Evolutionary conservation across 768 basidiomycete genomes (phyloP).

Genomic region (Hortiboletus flavorubellus): DNA sequence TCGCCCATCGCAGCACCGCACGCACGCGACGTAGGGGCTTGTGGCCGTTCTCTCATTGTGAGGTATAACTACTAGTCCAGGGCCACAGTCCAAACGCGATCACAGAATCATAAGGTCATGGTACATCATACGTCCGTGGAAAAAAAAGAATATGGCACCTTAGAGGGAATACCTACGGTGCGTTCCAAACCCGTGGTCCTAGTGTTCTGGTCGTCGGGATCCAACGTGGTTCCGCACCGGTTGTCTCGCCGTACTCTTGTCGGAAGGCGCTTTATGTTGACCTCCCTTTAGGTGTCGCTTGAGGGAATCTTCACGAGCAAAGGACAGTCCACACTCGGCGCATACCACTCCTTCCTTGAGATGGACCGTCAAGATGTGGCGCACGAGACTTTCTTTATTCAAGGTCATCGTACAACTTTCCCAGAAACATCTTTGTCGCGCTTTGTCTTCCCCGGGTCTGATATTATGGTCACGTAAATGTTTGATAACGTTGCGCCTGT

Average conservation of each 20-base stretch:
- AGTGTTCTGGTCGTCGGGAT: not conserved
- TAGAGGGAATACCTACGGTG: no score
- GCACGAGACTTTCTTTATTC: conserved; percentile 30
- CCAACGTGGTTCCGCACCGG: not conserved
- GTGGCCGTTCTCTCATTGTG: no score
- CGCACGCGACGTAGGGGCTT: no score
- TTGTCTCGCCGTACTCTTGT: not conserved
- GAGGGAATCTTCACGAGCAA: conserved; percentile 31
- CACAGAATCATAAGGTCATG: no score
- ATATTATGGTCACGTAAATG: conserved; percentile 16
- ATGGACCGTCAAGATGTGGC: conserved; percentile 29
- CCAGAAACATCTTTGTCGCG: conserved; percentile 19
- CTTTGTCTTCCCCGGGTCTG: conserved; percentile 17
- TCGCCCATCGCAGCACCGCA: no score
- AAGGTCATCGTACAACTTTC: conserved; percentile 10
- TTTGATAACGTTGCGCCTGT: conserved; percentile 15
- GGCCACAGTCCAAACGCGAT: no score
- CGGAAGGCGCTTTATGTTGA: conserved; percentile 4
- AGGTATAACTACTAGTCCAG: no score
- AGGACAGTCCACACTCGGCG: conserved; percentile 10
- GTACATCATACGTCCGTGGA: not conserved
- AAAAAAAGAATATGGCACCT: not conserved
- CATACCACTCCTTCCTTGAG: conserved; percentile 17
- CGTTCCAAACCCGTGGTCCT: not conserved
- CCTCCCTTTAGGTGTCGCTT: conserved; percentile 23